A percentile compares a stretch with the other conserved stretches of the same genome.
Conservation (phyloP, 805 yeast genomes). For the Cyberlindnera bimundalis region DNA sequence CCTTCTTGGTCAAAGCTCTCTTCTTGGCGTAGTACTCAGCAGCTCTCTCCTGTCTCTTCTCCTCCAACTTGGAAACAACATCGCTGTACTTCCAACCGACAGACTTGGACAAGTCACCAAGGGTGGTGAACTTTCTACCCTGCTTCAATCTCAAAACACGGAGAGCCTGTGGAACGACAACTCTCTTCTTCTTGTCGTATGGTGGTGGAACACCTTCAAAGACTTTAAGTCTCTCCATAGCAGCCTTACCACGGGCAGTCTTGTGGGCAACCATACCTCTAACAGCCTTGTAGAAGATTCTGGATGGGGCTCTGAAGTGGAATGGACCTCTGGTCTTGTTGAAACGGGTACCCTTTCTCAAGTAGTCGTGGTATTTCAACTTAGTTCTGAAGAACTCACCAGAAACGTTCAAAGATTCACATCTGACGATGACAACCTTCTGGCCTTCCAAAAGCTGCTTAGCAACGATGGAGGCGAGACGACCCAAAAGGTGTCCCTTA, state of each 20-base stretch:
- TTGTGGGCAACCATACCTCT: slow-evolving; percentile 99
- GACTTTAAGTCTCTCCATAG: slow-evolving; percentile 98
- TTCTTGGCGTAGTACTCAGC: slow-evolving; percentile 99
- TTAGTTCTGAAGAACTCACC: slow-evolving; percentile 99
- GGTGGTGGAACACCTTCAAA: slow-evolving; percentile 99
- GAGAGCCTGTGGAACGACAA: slow-evolving; percentile 99
- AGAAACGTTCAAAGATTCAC: slow-evolving; percentile 96
- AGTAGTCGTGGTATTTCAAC: slow-evolving; percentile 99
- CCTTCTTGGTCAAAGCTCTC: slow-evolving; percentile 93
- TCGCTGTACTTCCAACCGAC: slow-evolving; percentile 99
- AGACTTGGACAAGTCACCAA: slow-evolving; percentile 92
- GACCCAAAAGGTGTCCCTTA: slow-evolving; percentile 99
- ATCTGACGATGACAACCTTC: slow-evolving; percentile 95
- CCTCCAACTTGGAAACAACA: slow-evolving; percentile 95
- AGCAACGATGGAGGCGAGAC: slow-evolving; percentile 98
- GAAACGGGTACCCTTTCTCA: slow-evolving; percentile 98
- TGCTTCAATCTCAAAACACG: slow-evolving; percentile 98
- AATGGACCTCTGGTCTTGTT: slow-evolving; percentile 99
- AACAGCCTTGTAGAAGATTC: slow-evolving; percentile 99
- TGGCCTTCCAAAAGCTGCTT: slow-evolving; percentile 98
- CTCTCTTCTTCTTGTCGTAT: slow-evolving; percentile 99
- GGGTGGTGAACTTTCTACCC: slow-evolving; percentile 99
- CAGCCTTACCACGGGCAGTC: slow-evolving; percentile 99
- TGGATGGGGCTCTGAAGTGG: slow-evolving; percentile 99
- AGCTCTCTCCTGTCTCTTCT: slow-evolving; percentile 98